Evolutionary conservation across 1,284 basidiomycete genomes (phyloP).

Genomic region (Marasmius tenuissimus): DNA sequence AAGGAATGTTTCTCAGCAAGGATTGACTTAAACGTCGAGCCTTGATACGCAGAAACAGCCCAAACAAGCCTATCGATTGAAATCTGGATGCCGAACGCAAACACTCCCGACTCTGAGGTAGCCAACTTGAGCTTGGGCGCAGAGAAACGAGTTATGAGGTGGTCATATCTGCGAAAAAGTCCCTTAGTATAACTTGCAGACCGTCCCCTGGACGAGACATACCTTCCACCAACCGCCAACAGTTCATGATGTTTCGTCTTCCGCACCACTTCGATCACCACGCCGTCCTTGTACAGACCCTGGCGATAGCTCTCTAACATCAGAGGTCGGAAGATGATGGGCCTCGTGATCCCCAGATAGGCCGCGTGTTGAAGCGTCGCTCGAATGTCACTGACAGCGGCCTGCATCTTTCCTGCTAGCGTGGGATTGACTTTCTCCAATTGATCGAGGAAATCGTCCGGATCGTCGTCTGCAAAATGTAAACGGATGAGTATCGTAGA

Average conservation of each 20-base stretch:
- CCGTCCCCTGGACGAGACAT: not conserved
- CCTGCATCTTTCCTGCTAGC: slow-evolving; percentile 45
- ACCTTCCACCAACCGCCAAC: slow-evolving; percentile 81
- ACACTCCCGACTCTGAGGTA: slow-evolving; percentile 40
- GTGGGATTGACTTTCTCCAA: slow-evolving; percentile 63
- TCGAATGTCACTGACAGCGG: slow-evolving; percentile 62
- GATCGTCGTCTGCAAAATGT: slow-evolving; percentile 52
- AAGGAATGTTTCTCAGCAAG: slow-evolving; percentile 82
- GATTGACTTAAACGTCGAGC: slow-evolving; percentile 64
- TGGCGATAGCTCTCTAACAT: slow-evolving; percentile 62
- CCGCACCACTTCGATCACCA: slow-evolving; percentile 74
- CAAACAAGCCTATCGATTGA: slow-evolving; percentile 78
- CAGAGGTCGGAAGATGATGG: slow-evolving; percentile 70
- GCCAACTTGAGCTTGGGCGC: slow-evolving; percentile 47
- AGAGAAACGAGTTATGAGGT: slow-evolving; percentile 63
- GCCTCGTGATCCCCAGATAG: slow-evolving; percentile 61
- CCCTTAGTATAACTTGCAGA: not conserved
- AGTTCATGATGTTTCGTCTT: slow-evolving; percentile 70
- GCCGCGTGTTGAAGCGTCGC: slow-evolving; percentile 62
- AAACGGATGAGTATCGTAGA: not conserved
- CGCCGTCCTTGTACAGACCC: slow-evolving; percentile 68
- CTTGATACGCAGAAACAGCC: slow-evolving; percentile 72
- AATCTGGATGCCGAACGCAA: slow-evolving; percentile 78
- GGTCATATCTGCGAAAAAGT: slow-evolving; percentile 62
- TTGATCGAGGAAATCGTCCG: slow-evolving; percentile 53